These are phyloP conservation scores for Solanum hybrid DNA, from an alignment of 305 asterid genomes.

Conservation along the genomic window DNA sequence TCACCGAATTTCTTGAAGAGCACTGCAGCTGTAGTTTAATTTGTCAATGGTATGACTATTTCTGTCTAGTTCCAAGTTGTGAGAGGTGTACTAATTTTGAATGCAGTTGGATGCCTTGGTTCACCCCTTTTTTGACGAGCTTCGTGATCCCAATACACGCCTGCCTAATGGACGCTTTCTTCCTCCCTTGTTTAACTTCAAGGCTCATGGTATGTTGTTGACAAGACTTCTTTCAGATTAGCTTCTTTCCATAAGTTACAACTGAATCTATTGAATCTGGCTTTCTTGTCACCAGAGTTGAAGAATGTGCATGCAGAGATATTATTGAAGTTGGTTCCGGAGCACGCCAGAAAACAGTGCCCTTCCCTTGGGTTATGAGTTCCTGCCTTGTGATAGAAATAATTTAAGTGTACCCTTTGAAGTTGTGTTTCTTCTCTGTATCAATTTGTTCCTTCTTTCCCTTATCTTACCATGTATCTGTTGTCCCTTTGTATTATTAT, in stretches of 20 bases:
- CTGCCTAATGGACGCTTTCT: slow-evolving; percentile 77
- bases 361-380: slow-evolving; percentile 52
- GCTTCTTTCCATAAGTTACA: neutral
- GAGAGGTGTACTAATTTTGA: slow-evolving; percentile 1
- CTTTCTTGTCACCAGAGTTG: slow-evolving; percentile 48
- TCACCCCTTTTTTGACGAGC: slow-evolving; percentile 76
- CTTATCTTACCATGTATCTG: neutral
- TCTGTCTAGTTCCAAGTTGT: neutral
- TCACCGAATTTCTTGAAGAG: neutral
- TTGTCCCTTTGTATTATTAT: slow-evolving; percentile 5
- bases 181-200: slow-evolving; percentile 88
- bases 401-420: slow-evolving; percentile 1
- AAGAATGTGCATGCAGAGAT: slow-evolving; percentile 68
- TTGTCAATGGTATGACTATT: neutral
- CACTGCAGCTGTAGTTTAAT: neutral
- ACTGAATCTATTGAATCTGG: neutral
- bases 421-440: slow-evolving; percentile 8
- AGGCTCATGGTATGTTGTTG: slow-evolving; percentile 66
- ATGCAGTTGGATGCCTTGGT: slow-evolving; percentile 58
- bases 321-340: slow-evolving; percentile 65
- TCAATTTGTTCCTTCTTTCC: slow-evolving; percentile 6
- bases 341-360: slow-evolving; percentile 85
- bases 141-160: slow-evolving; percentile 58
- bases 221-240: neutral
- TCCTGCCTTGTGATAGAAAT: slow-evolving; percentile 7